phyloP scores from a whole-genome alignment of 352 stramenopile genomes.

The Pythium phragmiticola region DNA sequence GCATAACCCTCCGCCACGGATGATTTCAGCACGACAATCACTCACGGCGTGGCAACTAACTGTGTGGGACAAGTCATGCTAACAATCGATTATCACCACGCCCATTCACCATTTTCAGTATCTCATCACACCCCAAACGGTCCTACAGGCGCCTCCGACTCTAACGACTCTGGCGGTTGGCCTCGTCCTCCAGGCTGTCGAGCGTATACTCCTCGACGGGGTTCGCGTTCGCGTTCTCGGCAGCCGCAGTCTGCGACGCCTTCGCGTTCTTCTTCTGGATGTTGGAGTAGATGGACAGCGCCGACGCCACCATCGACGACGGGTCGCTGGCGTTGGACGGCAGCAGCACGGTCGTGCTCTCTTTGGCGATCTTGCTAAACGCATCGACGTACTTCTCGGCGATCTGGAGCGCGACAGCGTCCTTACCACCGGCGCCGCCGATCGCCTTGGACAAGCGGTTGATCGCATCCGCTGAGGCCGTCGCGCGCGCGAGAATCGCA shows the following conservation, averaged over 20 bases:
- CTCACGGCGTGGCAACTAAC: conserved; percentile 8
- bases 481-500: conserved; percentile 79
- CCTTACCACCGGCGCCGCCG: conserved; percentile 54
- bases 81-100: conserved; percentile 8
- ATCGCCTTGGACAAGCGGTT: conserved; percentile 73
- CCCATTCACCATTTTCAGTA: background rate
- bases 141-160: background rate
- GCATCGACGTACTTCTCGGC: conserved; percentile 92
- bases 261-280: conserved; percentile 80
- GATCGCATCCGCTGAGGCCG: conserved; percentile 83
- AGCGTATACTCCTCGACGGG: conserved; percentile 57
- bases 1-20: background rate
- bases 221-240: conserved; percentile 18
- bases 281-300: conserved; percentile 85
- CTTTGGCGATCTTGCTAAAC: conserved; percentile 90
- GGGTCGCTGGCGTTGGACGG: conserved; percentile 81
- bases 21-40: conserved; percentile 19
- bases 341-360: conserved; percentile 84
- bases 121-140: background rate
- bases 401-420: conserved; percentile 85
- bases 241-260: conserved; percentile 10
- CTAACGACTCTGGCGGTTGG: background rate
- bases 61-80: background rate
- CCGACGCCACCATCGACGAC: conserved; percentile 88
- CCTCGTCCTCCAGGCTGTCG: conserved; percentile 44